Evolutionary conservation across 768 basidiomycete genomes (phyloP), one percentile per base, ranked within the genome.

Genomic region (Tricholoma hemisulphureum): DNA sequence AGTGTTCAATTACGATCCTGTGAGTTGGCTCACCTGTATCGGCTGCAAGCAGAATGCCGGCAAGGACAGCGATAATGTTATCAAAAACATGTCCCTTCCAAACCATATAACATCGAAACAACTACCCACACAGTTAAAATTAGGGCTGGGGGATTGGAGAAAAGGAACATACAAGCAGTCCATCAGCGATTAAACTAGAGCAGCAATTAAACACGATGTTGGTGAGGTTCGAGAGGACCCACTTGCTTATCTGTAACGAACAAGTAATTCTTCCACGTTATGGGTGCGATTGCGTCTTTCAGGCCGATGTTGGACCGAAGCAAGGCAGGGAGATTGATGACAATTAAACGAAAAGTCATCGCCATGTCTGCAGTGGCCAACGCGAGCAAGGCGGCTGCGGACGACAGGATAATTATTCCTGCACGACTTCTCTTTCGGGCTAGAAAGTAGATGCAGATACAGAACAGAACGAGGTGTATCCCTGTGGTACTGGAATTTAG

Each of bases 101-200:
- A 49, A 76, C 71, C 11, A 75, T 67, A 59, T 70, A 74, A 54
- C 75, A 76, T 39, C 76, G 68, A 60, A 74, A 76, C 45, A 75
- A 48, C 56, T 61, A 23, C 8, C n/a, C 29, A 24, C 18, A 10
- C 31, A 5, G 14, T 49, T 20, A 35, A 20, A 14, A 21, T 34
- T 16, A 28, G 24, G 10, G 32, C 16, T 10, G 31, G 6, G 18
- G 11, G n/a, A 10, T 16, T 11, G 26, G 20, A 11, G 41, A 51
- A 49, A 4, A n/a, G 45, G 18, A 16, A 35, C 48, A 20, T 24
- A 57, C 58, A 3, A 58, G 41, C 26, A 58, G 53, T 7, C 13
- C 24, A n/a, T 57, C 56, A 13, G 50, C 45, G 18, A 54, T 41
- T 7, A 45, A 32, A 20, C 31, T 28, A 23, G 26, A 26, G 7